Evolutionary conservation across 495 filamentous ascomycete genomes (phyloP).

Genomic region (Podospora appendiculata): DNA sequence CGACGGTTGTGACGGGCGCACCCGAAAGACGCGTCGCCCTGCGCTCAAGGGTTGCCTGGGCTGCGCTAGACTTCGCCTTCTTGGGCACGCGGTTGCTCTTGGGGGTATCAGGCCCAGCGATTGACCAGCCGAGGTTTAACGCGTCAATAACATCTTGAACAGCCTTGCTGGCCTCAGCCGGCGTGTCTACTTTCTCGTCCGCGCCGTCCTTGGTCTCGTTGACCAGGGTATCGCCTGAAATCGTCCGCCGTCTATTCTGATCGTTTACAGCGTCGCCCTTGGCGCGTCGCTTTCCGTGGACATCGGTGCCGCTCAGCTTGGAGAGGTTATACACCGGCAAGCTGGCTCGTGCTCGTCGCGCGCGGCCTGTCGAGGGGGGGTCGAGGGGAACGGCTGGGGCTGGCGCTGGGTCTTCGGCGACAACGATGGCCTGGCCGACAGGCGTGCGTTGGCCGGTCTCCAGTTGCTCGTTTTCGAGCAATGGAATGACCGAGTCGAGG

Average conservation of each 20-base stretch:
- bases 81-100: slow-evolving; percentile 17
- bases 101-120: slow-evolving; percentile 20
- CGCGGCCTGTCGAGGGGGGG: slow-evolving; percentile 18
- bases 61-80: slow-evolving; percentile 24
- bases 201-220: slow-evolving; percentile 10
- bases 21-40: slow-evolving; percentile 34
- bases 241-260: slow-evolving; percentile 29
- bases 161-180: slow-evolving; percentile 16
- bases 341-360: slow-evolving; percentile 37
- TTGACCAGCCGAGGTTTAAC: not conserved
- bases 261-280: slow-evolving; percentile 30
- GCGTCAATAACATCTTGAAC: slow-evolving; percentile 16
- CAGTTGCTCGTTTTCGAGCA: slow-evolving; percentile 10
- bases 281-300: slow-evolving; percentile 32
- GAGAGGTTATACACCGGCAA: slow-evolving; percentile 49
- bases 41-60: slow-evolving; percentile 19
- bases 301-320: slow-evolving; percentile 39
- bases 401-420: slow-evolving; percentile 13
- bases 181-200: slow-evolving; percentile 6
- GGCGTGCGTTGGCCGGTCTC: slow-evolving; percentile 18
- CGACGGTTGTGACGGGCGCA: slow-evolving; percentile 35
- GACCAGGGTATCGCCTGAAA: slow-evolving; percentile 28
- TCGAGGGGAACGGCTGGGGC: not conserved
- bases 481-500: slow-evolving; percentile 14
- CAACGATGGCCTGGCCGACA: slow-evolving; percentile 31